Percentiles rank a stretch among this genome's conserved stretches.
phyloP scores from a whole-genome alignment of 306 rosid species.

The Citrullus colocynthis region DNA sequence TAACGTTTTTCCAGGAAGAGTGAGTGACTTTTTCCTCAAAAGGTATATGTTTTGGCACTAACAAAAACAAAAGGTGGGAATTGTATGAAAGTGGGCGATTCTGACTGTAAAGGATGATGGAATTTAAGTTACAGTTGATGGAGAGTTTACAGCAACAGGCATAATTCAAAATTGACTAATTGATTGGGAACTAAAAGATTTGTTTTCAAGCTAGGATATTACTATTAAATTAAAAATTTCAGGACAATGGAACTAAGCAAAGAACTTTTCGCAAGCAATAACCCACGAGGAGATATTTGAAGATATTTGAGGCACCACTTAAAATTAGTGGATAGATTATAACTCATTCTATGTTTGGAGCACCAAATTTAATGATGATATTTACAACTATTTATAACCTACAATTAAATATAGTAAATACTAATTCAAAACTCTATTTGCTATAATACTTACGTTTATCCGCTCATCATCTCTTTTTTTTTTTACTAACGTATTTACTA shows the following conservation, averaged over 20 bases:
- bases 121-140: background rate
- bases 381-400: too few relatives aligned
- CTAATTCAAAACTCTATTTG: too few relatives aligned
- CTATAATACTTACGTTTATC: too few relatives aligned
- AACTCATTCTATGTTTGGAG: too few relatives aligned
- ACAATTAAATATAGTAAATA: too few relatives aligned
- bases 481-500: too few relatives aligned
- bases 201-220: background rate
- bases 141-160: background rate
- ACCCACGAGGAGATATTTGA: background rate
- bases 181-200: background rate
- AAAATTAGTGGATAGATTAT: too few relatives aligned
- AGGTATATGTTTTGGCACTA: background rate
- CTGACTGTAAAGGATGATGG: background rate
- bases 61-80: background rate
- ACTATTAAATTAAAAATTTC: background rate
- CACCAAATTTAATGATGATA: too few relatives aligned
- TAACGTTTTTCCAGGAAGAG: background rate
- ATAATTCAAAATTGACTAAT: background rate
- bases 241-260: background rate
- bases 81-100: slow-evolving; percentile 3
- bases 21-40: background rate
- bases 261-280: background rate
- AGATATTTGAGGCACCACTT: too few relatives aligned
- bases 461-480: too few relatives aligned